A percentile compares a stretch with the other conserved stretches of the same genome.
phyloP scores from a whole-genome alignment of 495 filamentous ascomycete genomes.

The Aspergillus sclerotioniger region DNA sequence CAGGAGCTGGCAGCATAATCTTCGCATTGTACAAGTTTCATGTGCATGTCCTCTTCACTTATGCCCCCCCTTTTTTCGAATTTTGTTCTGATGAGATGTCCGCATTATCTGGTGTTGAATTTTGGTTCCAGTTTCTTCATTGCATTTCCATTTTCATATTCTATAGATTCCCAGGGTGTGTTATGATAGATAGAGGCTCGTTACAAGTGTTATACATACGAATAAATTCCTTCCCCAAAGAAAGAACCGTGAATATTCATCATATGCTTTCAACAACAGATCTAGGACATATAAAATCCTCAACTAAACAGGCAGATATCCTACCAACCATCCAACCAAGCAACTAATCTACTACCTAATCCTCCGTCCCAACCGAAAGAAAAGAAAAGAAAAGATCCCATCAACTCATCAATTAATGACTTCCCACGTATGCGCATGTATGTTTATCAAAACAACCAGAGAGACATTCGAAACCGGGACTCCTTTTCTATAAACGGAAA shows the following conservation, averaged over 20 bases:
- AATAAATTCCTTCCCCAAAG: neutral
- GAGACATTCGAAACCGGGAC: neutral
- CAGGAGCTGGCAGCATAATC: conserved; percentile 26
- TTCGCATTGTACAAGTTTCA: neutral
- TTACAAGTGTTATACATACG: neutral
- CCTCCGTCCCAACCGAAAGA: no score
- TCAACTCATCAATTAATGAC: no score
- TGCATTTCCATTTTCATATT: conserved; percentile 3
- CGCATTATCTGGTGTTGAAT: conserved; percentile 24
- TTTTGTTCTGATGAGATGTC: neutral
- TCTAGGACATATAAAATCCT: no score
- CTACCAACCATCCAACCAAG: no score
- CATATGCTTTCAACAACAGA: no score
- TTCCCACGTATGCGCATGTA: no score
- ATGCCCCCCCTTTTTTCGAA: neutral
- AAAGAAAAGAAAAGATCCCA: no score
- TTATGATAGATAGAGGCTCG: neutral
- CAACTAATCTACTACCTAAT: no score
- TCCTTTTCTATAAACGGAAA: neutral
- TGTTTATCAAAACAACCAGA: no score
- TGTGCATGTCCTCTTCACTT: neutral
- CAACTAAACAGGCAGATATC: no score
- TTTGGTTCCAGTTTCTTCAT: neutral
- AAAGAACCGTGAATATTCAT: neutral
- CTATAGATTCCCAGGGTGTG: conserved; percentile 20